Percentiles rank a stretch among this genome's conserved stretches.
Evolutionary conservation across 352 stramenopile species (phyloP).

Genomic region (Phytophthora melonis): DNA sequence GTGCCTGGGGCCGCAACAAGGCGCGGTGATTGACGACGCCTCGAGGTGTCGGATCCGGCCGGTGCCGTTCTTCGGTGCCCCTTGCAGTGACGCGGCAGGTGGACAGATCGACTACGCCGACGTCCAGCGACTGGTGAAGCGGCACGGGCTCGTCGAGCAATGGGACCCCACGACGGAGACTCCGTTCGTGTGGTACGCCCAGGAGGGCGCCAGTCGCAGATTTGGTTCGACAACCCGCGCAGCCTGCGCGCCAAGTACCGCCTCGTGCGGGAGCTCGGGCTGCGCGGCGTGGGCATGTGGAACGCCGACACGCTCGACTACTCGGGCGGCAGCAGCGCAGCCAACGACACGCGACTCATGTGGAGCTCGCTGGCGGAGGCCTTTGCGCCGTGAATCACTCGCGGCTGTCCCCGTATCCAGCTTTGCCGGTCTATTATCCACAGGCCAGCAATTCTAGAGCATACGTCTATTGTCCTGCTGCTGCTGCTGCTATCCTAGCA

Average conservation of each 20-base stretch:
- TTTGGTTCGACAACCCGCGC: constrained; percentile 80
- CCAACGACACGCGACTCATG: constrained; percentile 59
- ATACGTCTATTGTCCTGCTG: constrained; percentile 6
- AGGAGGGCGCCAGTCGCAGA: constrained; percentile 39
- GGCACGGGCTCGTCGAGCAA: constrained; percentile 36
- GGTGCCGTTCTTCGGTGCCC: constrained; percentile 73
- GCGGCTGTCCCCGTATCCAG: not conserved
- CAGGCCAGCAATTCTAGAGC: not conserved
- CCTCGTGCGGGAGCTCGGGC: constrained; percentile 53
- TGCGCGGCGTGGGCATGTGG: constrained; percentile 85
- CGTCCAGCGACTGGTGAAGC: constrained; percentile 50
- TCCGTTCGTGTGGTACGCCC: constrained; percentile 53
- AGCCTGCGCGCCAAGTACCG: constrained; percentile 70
- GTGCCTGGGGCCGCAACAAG: constrained; percentile 44
- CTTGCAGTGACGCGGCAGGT: constrained; percentile 81
- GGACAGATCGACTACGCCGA: constrained; percentile 69
- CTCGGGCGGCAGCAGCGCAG: constrained; percentile 14
- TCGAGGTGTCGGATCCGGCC: constrained; percentile 34
- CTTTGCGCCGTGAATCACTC: constrained; percentile 22
- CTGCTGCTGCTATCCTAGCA: constrained; percentile 6
- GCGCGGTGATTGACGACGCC: constrained; percentile 24
- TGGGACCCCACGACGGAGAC: constrained; percentile 70
- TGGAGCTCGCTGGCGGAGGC: constrained; percentile 58
- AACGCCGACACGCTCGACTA: constrained; percentile 85
- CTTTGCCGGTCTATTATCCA: not conserved